Evolutionary conservation across 2,329 filamentous ascomycete species (phyloP), one percentile per base, ranked within the genome.

Genomic region (Penicillium polonicum): DNA sequence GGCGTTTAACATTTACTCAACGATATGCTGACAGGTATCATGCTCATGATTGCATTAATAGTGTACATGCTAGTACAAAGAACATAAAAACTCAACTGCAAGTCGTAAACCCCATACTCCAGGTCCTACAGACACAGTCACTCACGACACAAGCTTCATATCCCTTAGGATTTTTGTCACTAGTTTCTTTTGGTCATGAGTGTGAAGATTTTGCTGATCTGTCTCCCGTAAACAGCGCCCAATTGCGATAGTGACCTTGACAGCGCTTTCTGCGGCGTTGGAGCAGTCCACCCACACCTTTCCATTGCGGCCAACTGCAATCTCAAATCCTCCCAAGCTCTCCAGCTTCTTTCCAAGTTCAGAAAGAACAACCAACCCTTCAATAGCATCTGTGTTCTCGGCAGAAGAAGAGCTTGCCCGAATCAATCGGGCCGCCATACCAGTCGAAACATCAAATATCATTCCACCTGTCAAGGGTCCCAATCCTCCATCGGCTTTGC

Each of bases 221-320:
- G 88, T 88, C 71, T 90, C 85, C 67, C 83, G 83, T 48, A 99
- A 79, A 43, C 91, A 90, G 65, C 85, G 85, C 1, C 92, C 93
- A 55, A 97, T 89, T 0, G 86, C 83, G 60, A 96, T 79, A 8
- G 92, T 88, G 33, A 86, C 87, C 76, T 84, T 88, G 38, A 88
- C 78, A 15, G 72, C 70, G 55, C 60, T 64, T 31, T 76, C 73
- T 60, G 81, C 88, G 29, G 88, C 89, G 57, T 76, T 74, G 5
- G 76, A 75, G 64, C 89, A 92, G 70, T 93, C 88, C 15, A 97
- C 89, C 92, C 94, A 97, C 23, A 97, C 84, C 73, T 86, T 88
- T 41, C 94, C 94, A 74, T 99, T 99, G 69, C 91, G 85, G 19
- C 94, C 94, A 9, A 96, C 90, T 0, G 93, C 93, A 59, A 95